A percentile compares a stretch with the other conserved stretches of the same genome.
Evolutionary conservation across 2,329 filamentous ascomycete genomes (phyloP).

Genomic region (Fusarium nurragi): DNA sequence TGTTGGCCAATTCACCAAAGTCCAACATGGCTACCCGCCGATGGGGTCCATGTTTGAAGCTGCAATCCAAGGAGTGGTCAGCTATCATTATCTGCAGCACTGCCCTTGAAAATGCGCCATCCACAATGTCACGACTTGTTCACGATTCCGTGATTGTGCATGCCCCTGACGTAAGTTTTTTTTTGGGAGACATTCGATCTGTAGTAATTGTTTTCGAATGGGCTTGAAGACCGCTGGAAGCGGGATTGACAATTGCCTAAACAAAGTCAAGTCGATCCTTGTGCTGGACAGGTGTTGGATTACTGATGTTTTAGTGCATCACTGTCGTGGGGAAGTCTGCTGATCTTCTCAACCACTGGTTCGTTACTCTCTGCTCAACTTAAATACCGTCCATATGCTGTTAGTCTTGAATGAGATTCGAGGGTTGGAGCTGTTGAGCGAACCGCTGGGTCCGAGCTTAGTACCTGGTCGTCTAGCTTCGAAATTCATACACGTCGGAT

Average conservation of each 20-base stretch:
- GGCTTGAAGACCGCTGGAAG: neutral
- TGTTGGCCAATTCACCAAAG: neutral
- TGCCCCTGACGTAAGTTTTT: too few relatives aligned
- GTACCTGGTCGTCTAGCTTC: conserved; percentile 18
- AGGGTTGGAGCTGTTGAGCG: conserved; percentile 17
- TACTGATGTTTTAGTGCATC: conserved; percentile 12
- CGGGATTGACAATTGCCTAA: neutral
- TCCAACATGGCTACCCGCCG: neutral
- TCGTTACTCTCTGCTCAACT: neutral
- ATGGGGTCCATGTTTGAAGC: neutral
- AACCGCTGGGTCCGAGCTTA: conserved; percentile 26
- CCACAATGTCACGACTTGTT: too few relatives aligned
- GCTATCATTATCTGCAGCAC: conserved; percentile 17
- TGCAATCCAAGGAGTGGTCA: conserved; percentile 7
- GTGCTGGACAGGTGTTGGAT: conserved; percentile 3
- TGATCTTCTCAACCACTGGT: conserved; percentile 13
- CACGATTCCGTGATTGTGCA: too few relatives aligned
- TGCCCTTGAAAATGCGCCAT: too few relatives aligned
- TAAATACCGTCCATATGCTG: conserved; percentile 6
- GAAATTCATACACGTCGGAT: conserved; percentile 19
- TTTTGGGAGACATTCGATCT: neutral
- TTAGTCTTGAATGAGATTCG: conserved; percentile 10
- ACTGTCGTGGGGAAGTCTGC: conserved; percentile 17
- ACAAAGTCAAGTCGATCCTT: neutral
- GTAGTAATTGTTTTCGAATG: neutral